These are phyloP conservation scores for Sporisorium reilianum DNA, from an alignment of 1,284 basidiomycete species.

Conservation along the genomic window DNA sequence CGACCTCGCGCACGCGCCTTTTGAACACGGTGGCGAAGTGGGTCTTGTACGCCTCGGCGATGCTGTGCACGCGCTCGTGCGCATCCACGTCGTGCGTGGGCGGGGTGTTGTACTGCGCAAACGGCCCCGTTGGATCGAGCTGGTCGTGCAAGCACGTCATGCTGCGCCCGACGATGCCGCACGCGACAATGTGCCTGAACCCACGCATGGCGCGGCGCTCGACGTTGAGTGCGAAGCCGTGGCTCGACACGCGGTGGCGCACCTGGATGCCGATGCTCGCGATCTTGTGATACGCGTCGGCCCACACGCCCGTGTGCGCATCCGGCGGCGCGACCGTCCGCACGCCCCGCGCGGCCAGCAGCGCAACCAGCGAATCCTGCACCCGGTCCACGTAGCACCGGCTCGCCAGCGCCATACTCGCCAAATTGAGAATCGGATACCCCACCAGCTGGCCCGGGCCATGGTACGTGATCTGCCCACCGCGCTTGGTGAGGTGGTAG, in stretches of 20 bases:
- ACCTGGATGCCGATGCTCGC: constrained; percentile 97
- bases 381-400: constrained; percentile 81
- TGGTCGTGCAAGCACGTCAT: constrained; percentile 73
- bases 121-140: constrained; percentile 12
- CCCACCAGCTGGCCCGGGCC: constrained; percentile 97
- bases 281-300: constrained; percentile 76
- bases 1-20: constrained; percentile 4
- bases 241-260: constrained; percentile 89
- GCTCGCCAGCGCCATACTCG: constrained; percentile 72
- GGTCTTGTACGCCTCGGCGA: constrained; percentile 12
- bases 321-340: constrained; percentile 71
- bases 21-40: constrained; percentile 38
- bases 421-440: constrained; percentile 90
- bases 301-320: constrained; percentile 66
- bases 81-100: not conserved
- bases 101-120: constrained; percentile 17
- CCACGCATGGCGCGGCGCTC: constrained; percentile 79
- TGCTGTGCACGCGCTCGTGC: constrained; percentile 8
- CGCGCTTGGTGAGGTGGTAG: constrained; percentile 84
- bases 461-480: constrained; percentile 95
- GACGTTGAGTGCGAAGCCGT: constrained; percentile 95
- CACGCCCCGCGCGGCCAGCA: constrained; percentile 71
- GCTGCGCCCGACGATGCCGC: constrained; percentile 86
- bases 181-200: constrained; percentile 90
- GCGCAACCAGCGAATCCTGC: constrained; percentile 76